Base-by-base conservation (phyloP, 768 basidiomycete species). In the Panellus pusillus region DNA sequence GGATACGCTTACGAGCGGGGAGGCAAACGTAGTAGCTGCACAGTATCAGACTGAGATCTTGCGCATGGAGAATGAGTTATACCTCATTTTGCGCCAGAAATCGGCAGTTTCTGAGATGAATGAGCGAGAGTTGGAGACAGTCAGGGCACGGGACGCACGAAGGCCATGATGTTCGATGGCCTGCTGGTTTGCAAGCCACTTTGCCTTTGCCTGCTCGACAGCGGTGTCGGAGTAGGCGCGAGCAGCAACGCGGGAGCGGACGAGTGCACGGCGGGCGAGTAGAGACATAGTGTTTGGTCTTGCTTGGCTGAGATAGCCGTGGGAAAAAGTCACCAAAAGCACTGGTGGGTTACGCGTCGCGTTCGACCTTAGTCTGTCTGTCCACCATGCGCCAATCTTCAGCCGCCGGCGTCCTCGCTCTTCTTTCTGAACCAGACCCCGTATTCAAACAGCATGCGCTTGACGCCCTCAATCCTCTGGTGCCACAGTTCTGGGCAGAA, bases 401-500 rank as follows among this genome's bases (percentile, higher is more conserved):
- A 53, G 86, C 88, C 65, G 92, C 88, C 54, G 95, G 95, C 60
- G 89, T 93, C 27, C 86, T 99, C 61, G 92, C 93, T 24, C 79
- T 99, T 31, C 84, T 99, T 14, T 83, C 86, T 37, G 97, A 99
- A 71, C 89, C 89, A 49, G 91, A 95, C 60, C 78, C 84, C 24
- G 74, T 88, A 38, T 87, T 98, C 68, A 92, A 94, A 66, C 85
- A 91, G 63, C 90, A 97, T 78, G 97, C 97, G 19, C 84, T 99
- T 63, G 82, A 83, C 45, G 80, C 87, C 41, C 79, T 99, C 48
- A 89, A 84, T 65, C 74, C 82, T 14, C 81, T 98, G 41, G 93
- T 98, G 7, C 84, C 94, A 36, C 87, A 91, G 63, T 98, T 98
- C 72, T 99, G 97, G 97, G 89, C 96, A 43, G 97, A 99, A 78